phyloP scores from a whole-genome alignment of 495 filamentous ascomycete genomes.

The Astrothelium macrocarpum region DNA sequence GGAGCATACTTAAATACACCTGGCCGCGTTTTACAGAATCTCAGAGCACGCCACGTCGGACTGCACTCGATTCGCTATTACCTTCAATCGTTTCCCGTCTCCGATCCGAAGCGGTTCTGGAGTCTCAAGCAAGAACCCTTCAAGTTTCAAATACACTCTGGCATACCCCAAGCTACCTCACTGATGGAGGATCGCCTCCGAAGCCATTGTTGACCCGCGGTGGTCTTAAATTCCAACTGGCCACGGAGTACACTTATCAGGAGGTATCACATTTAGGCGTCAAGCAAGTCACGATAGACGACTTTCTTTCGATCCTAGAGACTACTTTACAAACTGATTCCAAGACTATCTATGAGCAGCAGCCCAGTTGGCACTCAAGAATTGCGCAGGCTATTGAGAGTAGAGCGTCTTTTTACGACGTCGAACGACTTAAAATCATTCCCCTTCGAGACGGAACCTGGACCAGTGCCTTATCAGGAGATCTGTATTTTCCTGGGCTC shows the following conservation, averaged over 20 bases:
- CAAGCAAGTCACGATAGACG: background rate
- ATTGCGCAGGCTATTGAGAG: constrained; percentile 5
- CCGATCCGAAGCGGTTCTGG: background rate
- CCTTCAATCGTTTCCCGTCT: background rate
- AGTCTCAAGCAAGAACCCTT: background rate
- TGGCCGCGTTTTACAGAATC: constrained; percentile 8
- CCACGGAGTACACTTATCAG: background rate
- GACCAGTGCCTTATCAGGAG: background rate
- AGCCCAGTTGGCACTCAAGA: constrained; percentile 6
- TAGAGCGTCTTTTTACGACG: background rate
- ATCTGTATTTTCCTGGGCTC: constrained; percentile 6
- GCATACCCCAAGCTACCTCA: background rate
- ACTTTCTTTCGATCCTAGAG: background rate
- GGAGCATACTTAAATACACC: constrained; percentile 5
- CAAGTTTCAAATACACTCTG: background rate
- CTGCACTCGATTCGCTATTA: background rate
- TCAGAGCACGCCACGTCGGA: background rate
- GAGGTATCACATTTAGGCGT: background rate
- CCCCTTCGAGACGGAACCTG: constrained; percentile 7
- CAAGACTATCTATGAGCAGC: background rate
- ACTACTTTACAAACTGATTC: background rate
- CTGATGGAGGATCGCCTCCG: background rate
- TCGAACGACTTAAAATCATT: background rate
- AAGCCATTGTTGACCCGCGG: background rate
- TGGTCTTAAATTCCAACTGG: background rate